Percentiles rank a stretch among this genome's conserved stretches.
Evolutionary conservation across 192 early-diverging fungal species (phyloP).

Genomic region (Lobosporangium transversale): DNA sequence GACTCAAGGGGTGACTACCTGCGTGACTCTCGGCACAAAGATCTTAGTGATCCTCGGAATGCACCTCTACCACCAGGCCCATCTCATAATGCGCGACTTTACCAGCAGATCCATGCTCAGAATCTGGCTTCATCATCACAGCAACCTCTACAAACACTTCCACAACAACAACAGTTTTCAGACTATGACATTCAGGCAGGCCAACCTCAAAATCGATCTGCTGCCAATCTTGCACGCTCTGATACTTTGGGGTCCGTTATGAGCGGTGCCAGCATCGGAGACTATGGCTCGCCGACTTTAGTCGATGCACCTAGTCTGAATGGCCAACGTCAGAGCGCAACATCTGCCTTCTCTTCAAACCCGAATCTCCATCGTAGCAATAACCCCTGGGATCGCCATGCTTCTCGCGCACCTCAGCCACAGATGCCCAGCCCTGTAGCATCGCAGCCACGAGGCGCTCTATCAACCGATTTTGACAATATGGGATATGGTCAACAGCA

Average conservation of each 20-base stretch:
- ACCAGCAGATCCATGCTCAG: background rate
- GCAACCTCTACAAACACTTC: too few species aligned
- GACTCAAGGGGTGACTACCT: slow-evolving; percentile 30
- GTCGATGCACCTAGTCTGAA: background rate
- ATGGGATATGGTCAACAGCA: slow-evolving; percentile 5
- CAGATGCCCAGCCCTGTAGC: slow-evolving; percentile 21
- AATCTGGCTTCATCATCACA: slow-evolving; percentile 1
- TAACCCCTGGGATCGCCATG: slow-evolving; percentile 21
- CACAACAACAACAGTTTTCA: slow-evolving; percentile 7
- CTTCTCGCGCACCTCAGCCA: slow-evolving; percentile 25
- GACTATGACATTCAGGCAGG: slow-evolving; percentile 17
- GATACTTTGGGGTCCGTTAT: slow-evolving; percentile 35
- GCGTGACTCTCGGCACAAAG: slow-evolving; percentile 24
- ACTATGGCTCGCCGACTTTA: background rate
- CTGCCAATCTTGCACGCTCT: slow-evolving; percentile 27
- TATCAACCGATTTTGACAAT: slow-evolving; percentile 6
- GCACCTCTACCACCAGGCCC: slow-evolving; percentile 5
- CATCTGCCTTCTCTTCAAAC: slow-evolving; percentile 35
- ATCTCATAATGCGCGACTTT: background rate
- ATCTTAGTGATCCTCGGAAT: slow-evolving; percentile 17
- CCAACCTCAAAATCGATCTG: background rate
- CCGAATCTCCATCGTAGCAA: slow-evolving; percentile 16
- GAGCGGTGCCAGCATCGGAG: slow-evolving; percentile 39
- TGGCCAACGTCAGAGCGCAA: slow-evolving; percentile 38
- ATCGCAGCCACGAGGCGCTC: slow-evolving; percentile 11